Evolutionary conservation across 441 rosid genomes (phyloP).

Genomic region (Adansonia madagascariensis): DNA sequence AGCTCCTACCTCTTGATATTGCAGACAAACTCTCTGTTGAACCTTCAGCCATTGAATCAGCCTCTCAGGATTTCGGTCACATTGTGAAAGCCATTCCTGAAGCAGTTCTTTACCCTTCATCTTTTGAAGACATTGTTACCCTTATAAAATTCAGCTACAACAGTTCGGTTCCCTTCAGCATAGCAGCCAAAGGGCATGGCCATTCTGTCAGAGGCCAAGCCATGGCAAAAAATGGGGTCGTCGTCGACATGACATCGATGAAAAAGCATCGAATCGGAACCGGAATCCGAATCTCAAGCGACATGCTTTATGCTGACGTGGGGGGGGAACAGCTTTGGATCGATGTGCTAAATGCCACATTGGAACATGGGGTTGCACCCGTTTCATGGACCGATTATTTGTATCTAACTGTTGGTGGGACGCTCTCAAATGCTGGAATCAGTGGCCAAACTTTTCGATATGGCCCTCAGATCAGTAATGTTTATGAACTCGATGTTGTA

Average conservation of each 20-base stretch:
- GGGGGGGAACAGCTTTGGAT: conserved; percentile 85
- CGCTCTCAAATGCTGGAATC: conserved; percentile 93
- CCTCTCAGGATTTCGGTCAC: conserved; percentile 74
- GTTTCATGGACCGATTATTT: conserved; percentile 85
- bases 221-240: conserved; percentile 63
- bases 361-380: conserved; percentile 67
- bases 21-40: conserved; percentile 46
- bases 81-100: conserved; percentile 49
- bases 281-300: conserved; percentile 36
- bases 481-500: conserved; percentile 75
- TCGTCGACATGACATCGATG: conserved; percentile 71
- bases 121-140: conserved; percentile 48
- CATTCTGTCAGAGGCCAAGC: conserved; percentile 86
- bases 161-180: conserved; percentile 42
- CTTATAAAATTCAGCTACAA: conserved; percentile 54
- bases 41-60: conserved; percentile 46
- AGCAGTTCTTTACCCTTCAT: conserved; percentile 75
- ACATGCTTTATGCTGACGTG: conserved; percentile 67
- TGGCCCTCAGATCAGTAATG: conserved; percentile 95
- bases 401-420: conserved; percentile 88
- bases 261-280: conserved; percentile 35
- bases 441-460: conserved; percentile 79
- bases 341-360: conserved; percentile 63
- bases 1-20: conserved; percentile 28
- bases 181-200: conserved; percentile 85